Conservation (phyloP, 2,329 filamentous ascomycete species). For the Aspergillus pseudoterreus region DNA sequence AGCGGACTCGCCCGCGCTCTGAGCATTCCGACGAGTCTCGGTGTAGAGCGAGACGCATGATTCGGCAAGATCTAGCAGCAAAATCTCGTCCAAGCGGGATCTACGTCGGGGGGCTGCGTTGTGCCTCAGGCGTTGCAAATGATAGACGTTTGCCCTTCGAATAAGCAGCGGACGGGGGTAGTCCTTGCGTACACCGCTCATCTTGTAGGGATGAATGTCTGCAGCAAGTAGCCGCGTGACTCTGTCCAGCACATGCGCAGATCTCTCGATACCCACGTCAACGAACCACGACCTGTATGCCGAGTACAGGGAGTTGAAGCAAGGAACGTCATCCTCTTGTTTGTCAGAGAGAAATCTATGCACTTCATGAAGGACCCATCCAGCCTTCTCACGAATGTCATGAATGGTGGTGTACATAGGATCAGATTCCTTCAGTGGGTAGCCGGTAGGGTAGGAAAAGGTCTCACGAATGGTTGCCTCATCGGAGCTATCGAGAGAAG, state of each 20-base stretch:
- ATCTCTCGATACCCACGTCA: constrained; percentile 93
- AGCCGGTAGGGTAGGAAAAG: constrained; percentile 85
- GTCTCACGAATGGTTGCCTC: constrained; percentile 68
- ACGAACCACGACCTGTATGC: constrained; percentile 96
- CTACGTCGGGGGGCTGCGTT: constrained; percentile 85
- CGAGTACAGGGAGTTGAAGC: constrained; percentile 88
- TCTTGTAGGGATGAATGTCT: constrained; percentile 89
- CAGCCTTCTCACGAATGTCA: constrained; percentile 72
- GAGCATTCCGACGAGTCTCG: constrained; percentile 90
- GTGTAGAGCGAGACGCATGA: constrained; percentile 90
- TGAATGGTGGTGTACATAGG: constrained; percentile 73
- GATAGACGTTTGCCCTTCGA: constrained; percentile 89
- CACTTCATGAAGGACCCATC: constrained; percentile 74
- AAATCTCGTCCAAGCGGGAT: constrained; percentile 79
- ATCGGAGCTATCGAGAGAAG: constrained; percentile 55
- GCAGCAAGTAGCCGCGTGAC: constrained; percentile 79
- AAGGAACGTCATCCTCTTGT: constrained; percentile 92
- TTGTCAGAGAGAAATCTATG: constrained; percentile 78
- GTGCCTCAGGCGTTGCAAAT: constrained; percentile 88
- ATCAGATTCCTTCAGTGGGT: constrained; percentile 64
- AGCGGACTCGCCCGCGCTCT: constrained; percentile 87
- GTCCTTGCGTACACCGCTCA: constrained; percentile 84
- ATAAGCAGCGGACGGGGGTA: constrained; percentile 92
- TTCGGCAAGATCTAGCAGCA: constrained; percentile 82
- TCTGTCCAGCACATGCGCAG: constrained; percentile 86